Evolutionary conservation across 306 rosid genomes (phyloP).

Genomic region (Albizia julibrissin): DNA sequence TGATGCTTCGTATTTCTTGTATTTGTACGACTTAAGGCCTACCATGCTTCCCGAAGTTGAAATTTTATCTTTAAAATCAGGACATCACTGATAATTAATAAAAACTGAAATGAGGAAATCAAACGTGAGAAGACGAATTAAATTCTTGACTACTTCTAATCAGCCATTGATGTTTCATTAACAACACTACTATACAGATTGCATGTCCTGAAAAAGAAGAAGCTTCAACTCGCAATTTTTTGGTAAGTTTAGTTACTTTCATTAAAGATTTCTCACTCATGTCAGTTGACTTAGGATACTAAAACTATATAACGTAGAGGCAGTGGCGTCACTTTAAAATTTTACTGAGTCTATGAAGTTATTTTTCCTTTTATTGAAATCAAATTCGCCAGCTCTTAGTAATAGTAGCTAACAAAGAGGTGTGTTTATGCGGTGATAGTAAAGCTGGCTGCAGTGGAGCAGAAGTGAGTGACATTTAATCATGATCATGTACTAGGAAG

Average conservation of each 20-base stretch:
- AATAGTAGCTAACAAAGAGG: background rate
- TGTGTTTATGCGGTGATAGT: too few species aligned
- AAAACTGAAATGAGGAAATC: background rate
- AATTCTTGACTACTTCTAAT: background rate
- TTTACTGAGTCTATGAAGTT: background rate
- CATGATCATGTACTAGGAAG: background rate
- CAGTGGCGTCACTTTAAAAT: background rate
- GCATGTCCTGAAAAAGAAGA: background rate
- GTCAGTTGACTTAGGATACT: background rate
- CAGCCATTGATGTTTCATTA: background rate
- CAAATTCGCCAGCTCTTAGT: background rate
- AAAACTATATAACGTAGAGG: background rate
- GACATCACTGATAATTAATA: background rate
- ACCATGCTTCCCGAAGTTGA: background rate
- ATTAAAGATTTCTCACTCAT: background rate
- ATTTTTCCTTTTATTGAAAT: background rate
- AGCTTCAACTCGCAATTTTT: conserved; percentile 16
- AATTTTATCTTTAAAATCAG: background rate
- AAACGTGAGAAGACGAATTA: background rate
- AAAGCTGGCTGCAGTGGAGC: background rate
- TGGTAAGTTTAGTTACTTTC: conserved; percentile 3
- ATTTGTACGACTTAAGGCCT: background rate
- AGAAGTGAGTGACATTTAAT: background rate
- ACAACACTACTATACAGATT: background rate
- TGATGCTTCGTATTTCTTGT: conserved; percentile 35